These are phyloP conservation scores for Calonectria naviculata DNA, from an alignment of 2,329 filamentous ascomycete species.

Conservation along the genomic window DNA sequence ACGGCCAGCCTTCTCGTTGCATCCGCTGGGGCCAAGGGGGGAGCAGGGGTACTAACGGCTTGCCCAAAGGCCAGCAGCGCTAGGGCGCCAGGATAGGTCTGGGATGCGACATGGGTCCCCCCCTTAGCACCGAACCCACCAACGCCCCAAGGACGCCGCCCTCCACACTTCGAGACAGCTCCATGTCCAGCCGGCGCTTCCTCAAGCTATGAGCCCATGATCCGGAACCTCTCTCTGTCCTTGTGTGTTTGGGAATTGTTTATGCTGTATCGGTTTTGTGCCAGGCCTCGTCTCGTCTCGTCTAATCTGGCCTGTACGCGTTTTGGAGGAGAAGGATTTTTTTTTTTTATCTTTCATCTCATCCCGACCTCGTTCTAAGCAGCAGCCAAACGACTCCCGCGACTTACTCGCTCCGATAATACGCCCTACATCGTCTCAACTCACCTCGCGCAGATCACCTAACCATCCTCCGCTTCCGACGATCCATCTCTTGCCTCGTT, in stretches of 20 bases:
- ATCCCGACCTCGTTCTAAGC: constrained; percentile 3
- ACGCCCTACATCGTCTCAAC: background rate
- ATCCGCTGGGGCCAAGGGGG: constrained; percentile 18
- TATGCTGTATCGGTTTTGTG: constrained; percentile 27
- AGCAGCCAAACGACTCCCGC: background rate
- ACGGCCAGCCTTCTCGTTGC: constrained; percentile 27
- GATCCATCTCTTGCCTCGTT: background rate
- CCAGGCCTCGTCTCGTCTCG: constrained; percentile 10
- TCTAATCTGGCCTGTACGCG: constrained; percentile 14
- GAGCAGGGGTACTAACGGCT: constrained; percentile 9
- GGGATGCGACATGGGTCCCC: constrained; percentile 35
- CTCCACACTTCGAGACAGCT: constrained; percentile 47
- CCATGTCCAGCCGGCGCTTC: constrained; percentile 44
- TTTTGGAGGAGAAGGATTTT: constrained; percentile 1
- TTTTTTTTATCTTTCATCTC: constrained; percentile 9
- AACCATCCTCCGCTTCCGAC: background rate
- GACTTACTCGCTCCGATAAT: constrained; percentile 1
- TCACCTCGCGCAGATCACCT: constrained; percentile 8
- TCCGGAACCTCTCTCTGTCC: constrained; percentile 36
- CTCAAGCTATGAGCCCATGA: constrained; percentile 33
- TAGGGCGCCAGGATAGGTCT: constrained; percentile 24
- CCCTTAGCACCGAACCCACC: constrained; percentile 37
- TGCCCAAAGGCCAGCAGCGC: constrained; percentile 33
- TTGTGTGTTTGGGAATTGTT: constrained; percentile 34
- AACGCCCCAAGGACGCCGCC: constrained; percentile 26